Base-by-base conservation (phyloP, 176 grass and related monocot genomes). In the Tillandsia leiboldiana region DNA sequence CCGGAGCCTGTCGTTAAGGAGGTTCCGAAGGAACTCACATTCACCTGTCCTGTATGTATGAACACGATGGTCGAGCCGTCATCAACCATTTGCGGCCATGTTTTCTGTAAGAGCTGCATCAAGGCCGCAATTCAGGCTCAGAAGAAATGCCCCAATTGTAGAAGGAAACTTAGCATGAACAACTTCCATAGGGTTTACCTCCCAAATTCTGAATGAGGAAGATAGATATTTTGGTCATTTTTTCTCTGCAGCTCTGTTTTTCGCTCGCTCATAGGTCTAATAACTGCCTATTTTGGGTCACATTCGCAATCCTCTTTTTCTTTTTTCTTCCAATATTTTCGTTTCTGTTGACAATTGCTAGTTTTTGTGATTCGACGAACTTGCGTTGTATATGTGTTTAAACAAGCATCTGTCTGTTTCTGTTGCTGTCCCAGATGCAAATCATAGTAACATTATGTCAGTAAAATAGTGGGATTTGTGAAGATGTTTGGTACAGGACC, bases 91-190 rank as follows among this genome's bases (percentile, higher is more conserved):
- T 99, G 95, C 54, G 90, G 95, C 14, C 95, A 94, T 80, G 74
- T 99, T 51, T 99, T 93, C 72, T 93, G 95, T 70, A 11, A 75
- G 1, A 68, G 29, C n/a, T 99, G 95, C 78, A 99, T 94, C 15
- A 93, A 83, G 62, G 27, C 83, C 49, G 80, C 90, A 51, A 90
- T 99, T 42, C 69, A 88, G 63, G 6, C 72, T 73, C 89, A 99
- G 51, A 99, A 99, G 84, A 99, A 82, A 86, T 99, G 95, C 3
- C 89, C 89, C 13, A 99, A 84, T 29, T 99, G 90, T 75, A 76
- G 90, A 66, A 88, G 62, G 84, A 75, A 71, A 56, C 65, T 93
- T 28, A 88, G 20, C 18, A 58, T 72, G 33, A 93, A 78, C 54
- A 88, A 80, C 64, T 77, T 80, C 26, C 95, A 94, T 67, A 85